Percentiles rank a stretch among this genome's conserved stretches.
phyloP scores from a whole-genome alignment of 345 rosid species.

The Combretum micranthum region DNA sequence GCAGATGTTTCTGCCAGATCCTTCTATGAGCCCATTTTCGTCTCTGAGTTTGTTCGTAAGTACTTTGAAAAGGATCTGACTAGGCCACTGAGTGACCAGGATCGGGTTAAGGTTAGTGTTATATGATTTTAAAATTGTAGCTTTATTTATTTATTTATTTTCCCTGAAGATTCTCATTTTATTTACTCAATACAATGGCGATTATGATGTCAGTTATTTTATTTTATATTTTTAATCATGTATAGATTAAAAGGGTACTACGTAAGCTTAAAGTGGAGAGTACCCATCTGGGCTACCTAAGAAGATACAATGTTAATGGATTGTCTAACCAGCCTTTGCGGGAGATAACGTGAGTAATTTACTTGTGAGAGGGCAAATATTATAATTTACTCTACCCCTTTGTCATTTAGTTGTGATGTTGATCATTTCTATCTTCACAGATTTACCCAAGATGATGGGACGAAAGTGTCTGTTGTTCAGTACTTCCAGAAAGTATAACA shows the following conservation, averaged over 20 bases:
- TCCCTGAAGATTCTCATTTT: background rate
- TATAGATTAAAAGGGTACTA: conserved; percentile 49
- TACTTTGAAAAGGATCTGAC: conserved; percentile 25
- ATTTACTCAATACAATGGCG: too few relatives aligned
- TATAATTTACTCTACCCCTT: background rate
- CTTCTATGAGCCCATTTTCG: conserved; percentile 58
- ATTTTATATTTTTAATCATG: background rate
- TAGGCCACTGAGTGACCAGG: conserved; percentile 47
- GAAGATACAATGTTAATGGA: conserved; percentile 38
- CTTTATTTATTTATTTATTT: background rate
- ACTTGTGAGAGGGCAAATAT: background rate
- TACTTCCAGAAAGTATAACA: conserved; percentile 42
- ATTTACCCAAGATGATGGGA: conserved; percentile 40
- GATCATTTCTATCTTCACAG: conserved; percentile 18
- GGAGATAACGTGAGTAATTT: conserved; percentile 33
- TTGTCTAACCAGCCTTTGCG: conserved; percentile 39
- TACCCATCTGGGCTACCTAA: conserved; percentile 12
- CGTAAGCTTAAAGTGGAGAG: conserved; percentile 42
- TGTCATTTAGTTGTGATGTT: background rate
- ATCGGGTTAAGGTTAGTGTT: conserved; percentile 43
- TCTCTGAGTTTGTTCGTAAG: conserved; percentile 38
- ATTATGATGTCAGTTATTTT: too few relatives aligned
- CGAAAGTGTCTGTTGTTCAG: conserved; percentile 28
- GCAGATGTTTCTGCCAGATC: conserved; percentile 72
- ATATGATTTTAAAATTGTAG: background rate